Base-by-base conservation (phyloP, 2,329 filamentous ascomycete genomes). In the Pestalotiopsis sp. region DNA sequence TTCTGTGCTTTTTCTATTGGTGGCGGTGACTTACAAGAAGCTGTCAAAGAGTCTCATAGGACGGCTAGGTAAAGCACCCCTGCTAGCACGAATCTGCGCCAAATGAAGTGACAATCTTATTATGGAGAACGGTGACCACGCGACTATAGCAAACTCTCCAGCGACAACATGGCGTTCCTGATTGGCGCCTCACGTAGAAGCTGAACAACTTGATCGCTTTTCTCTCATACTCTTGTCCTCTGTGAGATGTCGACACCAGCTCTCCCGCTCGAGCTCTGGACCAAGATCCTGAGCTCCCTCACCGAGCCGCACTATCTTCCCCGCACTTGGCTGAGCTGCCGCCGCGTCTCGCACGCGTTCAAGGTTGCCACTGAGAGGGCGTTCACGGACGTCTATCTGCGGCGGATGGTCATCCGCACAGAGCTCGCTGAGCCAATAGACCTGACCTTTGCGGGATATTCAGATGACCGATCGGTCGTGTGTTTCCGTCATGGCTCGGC, bases 201-300 rank as follows among this genome's bases (percentile, higher is more conserved):
- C 30, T 35, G 7, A 35, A 35, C 30, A 2, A 35, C 6, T 9
- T 35, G 30, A 35, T 35, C 1, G 30, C 30, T 35, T 9, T 35
- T 2, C 30, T 9, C 6, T 9, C 7, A 9, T 35, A 35, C 2
- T 35, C 30, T 9, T 35, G 7, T 35, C 30, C 30, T 9, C 9
- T 35, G 1, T 35, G 30, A 35, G 7, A 61, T 35, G 26, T 2
- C 35, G 30, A 35, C 20, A 61, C 58, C 58, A 13, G 11, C 26
- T 6, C 58, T 61, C 5, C 65, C 67, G 5, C 24, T 66, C 24
- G 67, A 68, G 56, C 30, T 68, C 48, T 68, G 67, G 65, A 52
- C 38, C 24, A 39, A 22, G 48, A 40, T 68, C 39, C 38, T 68
- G 3, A 24, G 65, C 38, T 35, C 24, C 39, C 22, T 66, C 4